These are phyloP conservation scores for Penicillium roqueforti DNA, from an alignment of 495 filamentous ascomycete species.

Conservation along the genomic window DNA sequence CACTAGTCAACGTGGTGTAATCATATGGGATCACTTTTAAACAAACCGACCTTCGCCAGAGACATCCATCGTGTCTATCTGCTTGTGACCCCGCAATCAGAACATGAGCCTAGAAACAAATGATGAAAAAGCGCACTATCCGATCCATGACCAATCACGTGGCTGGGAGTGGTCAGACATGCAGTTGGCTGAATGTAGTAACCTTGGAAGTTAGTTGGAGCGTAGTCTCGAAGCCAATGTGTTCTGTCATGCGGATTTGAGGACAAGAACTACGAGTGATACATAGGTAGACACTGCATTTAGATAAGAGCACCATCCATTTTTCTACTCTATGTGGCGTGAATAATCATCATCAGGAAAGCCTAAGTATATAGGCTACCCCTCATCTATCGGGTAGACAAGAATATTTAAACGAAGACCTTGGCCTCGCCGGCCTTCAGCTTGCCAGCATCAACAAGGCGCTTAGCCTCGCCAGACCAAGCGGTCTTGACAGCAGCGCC, in stretches of 20 bases:
- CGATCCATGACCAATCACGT: not conserved
- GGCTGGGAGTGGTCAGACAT: not conserved
- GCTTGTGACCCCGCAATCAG: not conserved
- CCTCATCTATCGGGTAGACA: constrained; percentile 3
- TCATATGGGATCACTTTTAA: not conserved
- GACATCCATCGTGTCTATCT: not conserved
- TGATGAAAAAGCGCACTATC: not conserved
- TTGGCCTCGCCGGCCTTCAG: constrained; percentile 71
- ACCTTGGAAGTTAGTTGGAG: not conserved
- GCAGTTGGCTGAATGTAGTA: constrained; percentile 1
- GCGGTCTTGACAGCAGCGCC: constrained; percentile 60
- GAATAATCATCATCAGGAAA: constrained; percentile 10
- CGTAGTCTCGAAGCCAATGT: not conserved
- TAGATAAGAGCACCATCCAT: not conserved
- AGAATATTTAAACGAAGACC: constrained; percentile 42
- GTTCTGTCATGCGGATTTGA: no score
- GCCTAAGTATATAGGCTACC: not conserved
- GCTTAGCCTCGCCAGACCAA: constrained; percentile 66
- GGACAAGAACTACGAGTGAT: not conserved
- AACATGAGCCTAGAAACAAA: not conserved
- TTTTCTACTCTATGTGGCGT: constrained; percentile 13
- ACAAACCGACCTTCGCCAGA: not conserved
- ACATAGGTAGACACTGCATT: not conserved
- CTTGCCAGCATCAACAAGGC: constrained; percentile 73
- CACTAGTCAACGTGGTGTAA: not conserved